These are phyloP conservation scores for Talaromyces trachyspermus DNA, from an alignment of 495 filamentous ascomycete species.

Conservation along the genomic window DNA sequence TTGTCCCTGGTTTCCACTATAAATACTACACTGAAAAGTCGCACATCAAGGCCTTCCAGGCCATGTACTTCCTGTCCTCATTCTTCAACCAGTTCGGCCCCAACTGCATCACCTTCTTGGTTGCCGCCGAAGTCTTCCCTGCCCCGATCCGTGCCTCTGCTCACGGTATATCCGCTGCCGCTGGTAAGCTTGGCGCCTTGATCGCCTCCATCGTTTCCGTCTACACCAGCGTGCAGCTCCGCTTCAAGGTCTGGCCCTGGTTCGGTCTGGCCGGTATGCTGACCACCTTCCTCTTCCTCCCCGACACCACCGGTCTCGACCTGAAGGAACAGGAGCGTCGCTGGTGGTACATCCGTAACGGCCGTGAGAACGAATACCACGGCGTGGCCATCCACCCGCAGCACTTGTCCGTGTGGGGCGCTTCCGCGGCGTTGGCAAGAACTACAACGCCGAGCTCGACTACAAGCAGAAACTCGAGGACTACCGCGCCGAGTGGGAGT, in stretches of 20 bases:
- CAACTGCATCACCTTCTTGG: constrained; percentile 86
- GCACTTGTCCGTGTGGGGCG: constrained; percentile 77
- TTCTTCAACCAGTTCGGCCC: constrained; percentile 98
- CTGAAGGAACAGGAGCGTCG: constrained; percentile 91
- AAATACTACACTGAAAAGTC: constrained; percentile 60
- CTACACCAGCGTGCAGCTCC: constrained; percentile 67
- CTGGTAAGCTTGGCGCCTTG: constrained; percentile 78
- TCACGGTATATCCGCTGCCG: constrained; percentile 80
- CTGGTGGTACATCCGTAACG: constrained; percentile 70
- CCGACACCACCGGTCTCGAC: constrained; percentile 87
- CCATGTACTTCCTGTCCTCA: constrained; percentile 85
- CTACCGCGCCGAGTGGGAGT: constrained; percentile 62
- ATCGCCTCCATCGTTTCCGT: constrained; percentile 79
- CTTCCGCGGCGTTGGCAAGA: constrained; percentile 57
- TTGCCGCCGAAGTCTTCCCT: constrained; percentile 85
- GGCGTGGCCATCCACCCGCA: constrained; percentile 80
- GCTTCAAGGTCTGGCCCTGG: constrained; percentile 87
- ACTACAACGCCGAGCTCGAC: constrained; percentile 73
- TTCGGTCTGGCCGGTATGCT: constrained; percentile 79
- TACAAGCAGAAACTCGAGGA: constrained; percentile 73
- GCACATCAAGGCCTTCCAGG: constrained; percentile 73
- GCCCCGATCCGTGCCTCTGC: constrained; percentile 84
- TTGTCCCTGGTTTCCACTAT: constrained; percentile 78
- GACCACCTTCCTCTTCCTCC: constrained; percentile 72
- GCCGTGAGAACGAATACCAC: constrained; percentile 72